Percentiles rank a stretch among this genome's conserved stretches.
Evolutionary conservation across 495 filamentous ascomycete species (phyloP).

Genomic region (Tuber umbilicatum): DNA sequence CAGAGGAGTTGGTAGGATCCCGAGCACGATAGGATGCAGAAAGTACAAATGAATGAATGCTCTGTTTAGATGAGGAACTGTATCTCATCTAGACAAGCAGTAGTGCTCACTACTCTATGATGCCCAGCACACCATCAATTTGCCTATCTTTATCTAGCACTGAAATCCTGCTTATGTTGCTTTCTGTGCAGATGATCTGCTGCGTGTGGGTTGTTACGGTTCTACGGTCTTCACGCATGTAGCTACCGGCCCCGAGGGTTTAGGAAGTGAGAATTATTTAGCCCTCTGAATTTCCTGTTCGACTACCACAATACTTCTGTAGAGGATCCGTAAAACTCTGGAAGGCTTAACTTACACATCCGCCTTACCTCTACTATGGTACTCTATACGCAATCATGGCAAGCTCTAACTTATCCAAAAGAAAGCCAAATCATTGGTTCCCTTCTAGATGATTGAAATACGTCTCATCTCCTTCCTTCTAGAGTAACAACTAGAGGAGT

Average conservation of each 20-base stretch:
- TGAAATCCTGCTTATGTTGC: background rate
- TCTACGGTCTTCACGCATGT: background rate
- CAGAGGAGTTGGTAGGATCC: background rate
- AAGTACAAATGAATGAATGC: background rate
- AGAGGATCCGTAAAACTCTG: background rate
- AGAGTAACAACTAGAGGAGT: background rate
- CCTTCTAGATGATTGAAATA: background rate
- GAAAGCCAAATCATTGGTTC: background rate
- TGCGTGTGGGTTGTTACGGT: no score
- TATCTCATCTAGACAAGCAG: background rate
- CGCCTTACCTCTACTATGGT: background rate
- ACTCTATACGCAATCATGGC: background rate
- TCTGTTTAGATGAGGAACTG: background rate
- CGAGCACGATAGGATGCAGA: background rate
- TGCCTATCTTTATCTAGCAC: background rate
- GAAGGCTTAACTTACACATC: background rate
- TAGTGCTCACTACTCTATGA: background rate
- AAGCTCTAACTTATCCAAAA: background rate
- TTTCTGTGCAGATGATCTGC: background rate
- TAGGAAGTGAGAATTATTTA: background rate
- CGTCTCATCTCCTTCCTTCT: background rate
- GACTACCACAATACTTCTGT: background rate
- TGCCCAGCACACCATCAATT: background rate
- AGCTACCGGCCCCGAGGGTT: background rate
- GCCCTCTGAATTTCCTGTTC: no score